Evolutionary conservation across 805 yeast genomes (phyloP).

Genomic region (Schwanniomyces polymorphus): DNA sequence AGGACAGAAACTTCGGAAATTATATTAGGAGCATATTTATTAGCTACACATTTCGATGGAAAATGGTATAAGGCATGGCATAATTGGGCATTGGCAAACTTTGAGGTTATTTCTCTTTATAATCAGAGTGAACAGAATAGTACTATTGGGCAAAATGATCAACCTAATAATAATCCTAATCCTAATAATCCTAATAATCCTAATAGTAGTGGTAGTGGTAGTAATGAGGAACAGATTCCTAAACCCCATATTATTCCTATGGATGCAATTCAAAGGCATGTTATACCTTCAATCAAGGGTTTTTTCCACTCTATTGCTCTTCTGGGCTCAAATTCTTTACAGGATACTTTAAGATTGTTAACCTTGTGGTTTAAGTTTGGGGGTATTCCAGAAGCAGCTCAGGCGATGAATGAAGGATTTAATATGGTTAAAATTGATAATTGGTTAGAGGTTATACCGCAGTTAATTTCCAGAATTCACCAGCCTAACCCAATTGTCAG

Average conservation of each 20-base stretch:
- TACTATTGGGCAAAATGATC: conserved; percentile 30
- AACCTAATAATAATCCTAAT: conserved; percentile 7
- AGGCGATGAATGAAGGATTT: conserved; percentile 88
- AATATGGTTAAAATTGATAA: conserved; percentile 85
- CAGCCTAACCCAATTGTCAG: conserved; percentile 89
- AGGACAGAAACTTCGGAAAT: conserved; percentile 73
- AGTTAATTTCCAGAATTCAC: conserved; percentile 92
- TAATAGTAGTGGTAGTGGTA: conserved; percentile 9
- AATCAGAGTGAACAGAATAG: conserved; percentile 27
- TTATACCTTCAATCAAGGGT: conserved; percentile 93
- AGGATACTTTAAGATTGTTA: conserved; percentile 85
- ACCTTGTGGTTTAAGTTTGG: conserved; percentile 97
- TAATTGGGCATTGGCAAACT: conserved; percentile 98
- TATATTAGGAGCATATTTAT: conserved; percentile 83
- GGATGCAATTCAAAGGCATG: conserved; percentile 77
- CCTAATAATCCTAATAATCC: background rate
- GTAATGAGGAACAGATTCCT: conserved; percentile 14
- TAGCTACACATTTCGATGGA: conserved; percentile 92
- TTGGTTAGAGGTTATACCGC: conserved; percentile 96
- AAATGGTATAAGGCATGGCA: conserved; percentile 99
- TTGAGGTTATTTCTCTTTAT: conserved; percentile 81
- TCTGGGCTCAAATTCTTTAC: conserved; percentile 83
- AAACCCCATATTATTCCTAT: conserved; percentile 30
- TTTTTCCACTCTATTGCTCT: conserved; percentile 92
- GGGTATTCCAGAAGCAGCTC: conserved; percentile 87